Evolutionary conservation across 2,329 filamentous ascomycete genomes (phyloP), one percentile per base, ranked within the genome.

Genomic region (Colletotrichum lupini): DNA sequence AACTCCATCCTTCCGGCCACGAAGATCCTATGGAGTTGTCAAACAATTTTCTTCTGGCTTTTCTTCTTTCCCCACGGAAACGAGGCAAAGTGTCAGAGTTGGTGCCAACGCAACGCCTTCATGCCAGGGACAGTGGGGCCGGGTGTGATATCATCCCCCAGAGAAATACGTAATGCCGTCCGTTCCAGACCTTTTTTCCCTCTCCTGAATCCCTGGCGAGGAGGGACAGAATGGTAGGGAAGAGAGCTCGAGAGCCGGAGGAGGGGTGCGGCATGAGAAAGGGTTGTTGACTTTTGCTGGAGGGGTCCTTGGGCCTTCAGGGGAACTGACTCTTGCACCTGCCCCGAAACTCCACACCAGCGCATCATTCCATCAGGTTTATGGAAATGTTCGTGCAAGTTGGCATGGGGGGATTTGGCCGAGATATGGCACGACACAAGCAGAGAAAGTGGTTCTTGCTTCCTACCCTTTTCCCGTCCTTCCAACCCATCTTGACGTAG

Each of bases 41-140:
- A 32, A 52, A 22, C 60, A n/a, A 12, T 57, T 49, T 62, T 67
- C 49, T 42, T n/a, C 11, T 57, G 8, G n/a, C 22, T 16, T 60
- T 46, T 35, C 22, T 19, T 16, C 30, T 52, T 62, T 46, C 64
- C 64, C 69, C 55, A 60, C 56, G 26, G n/a, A 32, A 62, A 49
- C 42, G 19, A 63, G 8, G 14, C 19, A 42, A 56, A 55, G 42
- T 64, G 59, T 63, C 56, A n/a, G 42, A 49, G 7, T 49, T 4
- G 42, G 19, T 63, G 60, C 28, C 60, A 63, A 62, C 57, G 57
- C 42, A 28, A 49, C 19, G 59, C 35, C 26, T 53, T 63, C 42
- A 55, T 69, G 70, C 42, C 70, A 69, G 70, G 59, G 70, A 69
- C 70, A 12, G 70, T 72, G 70, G 70, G 70, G 64, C 58, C n/a